Conservation (phyloP, 1,284 basidiomycete genomes). For the Ganoderma lucidum region DNA sequence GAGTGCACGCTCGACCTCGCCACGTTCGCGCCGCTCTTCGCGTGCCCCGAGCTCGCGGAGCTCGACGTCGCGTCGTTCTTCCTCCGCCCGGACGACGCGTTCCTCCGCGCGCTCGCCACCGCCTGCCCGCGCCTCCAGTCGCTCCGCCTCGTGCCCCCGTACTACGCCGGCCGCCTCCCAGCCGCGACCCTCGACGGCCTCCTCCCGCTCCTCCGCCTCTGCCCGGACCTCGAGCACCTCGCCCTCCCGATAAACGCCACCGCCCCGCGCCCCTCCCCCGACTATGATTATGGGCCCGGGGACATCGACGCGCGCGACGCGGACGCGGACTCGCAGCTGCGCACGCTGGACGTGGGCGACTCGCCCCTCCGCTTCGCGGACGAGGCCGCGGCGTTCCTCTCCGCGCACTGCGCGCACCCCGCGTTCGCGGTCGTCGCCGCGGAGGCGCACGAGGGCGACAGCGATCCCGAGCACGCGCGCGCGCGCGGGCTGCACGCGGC, state of each 20-base stretch:
- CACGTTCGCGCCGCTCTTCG: slow-evolving; percentile 22
- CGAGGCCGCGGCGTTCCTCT: slow-evolving; percentile 31
- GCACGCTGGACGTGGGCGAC: slow-evolving; percentile 31
- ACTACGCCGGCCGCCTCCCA: slow-evolving; percentile 27
- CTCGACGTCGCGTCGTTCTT: slow-evolving; percentile 31
- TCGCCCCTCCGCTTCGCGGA: slow-evolving; percentile 26
- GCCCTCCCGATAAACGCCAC: slow-evolving; percentile 27
- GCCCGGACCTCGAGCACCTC: slow-evolving; percentile 28
- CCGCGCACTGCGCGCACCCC: slow-evolving; percentile 30
- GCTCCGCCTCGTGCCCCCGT: slow-evolving; percentile 30
- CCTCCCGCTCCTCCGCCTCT: slow-evolving; percentile 26
- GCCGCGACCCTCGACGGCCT: slow-evolving; percentile 31
- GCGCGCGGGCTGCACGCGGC: slow-evolving; percentile 20
- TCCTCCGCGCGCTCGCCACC: slow-evolving; percentile 27
- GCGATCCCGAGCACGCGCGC: slow-evolving; percentile 22
- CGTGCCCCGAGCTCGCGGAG: slow-evolving; percentile 26
- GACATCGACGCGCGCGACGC: background rate
- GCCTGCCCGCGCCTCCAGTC: slow-evolving; percentile 31
- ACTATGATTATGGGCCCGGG: background rate
- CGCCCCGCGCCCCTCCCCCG: no score
- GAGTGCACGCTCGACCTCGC: slow-evolving; percentile 21
- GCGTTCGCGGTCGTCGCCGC: slow-evolving; percentile 26
- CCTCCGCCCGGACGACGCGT: slow-evolving; percentile 24
- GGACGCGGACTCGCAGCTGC: slow-evolving; percentile 13
- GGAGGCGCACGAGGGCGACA: slow-evolving; percentile 22